A percentile compares a stretch with the other conserved stretches of the same genome.
Conservation (phyloP, 2,329 filamentous ascomycete genomes). For the Mycosphaerella sp. region DNA sequence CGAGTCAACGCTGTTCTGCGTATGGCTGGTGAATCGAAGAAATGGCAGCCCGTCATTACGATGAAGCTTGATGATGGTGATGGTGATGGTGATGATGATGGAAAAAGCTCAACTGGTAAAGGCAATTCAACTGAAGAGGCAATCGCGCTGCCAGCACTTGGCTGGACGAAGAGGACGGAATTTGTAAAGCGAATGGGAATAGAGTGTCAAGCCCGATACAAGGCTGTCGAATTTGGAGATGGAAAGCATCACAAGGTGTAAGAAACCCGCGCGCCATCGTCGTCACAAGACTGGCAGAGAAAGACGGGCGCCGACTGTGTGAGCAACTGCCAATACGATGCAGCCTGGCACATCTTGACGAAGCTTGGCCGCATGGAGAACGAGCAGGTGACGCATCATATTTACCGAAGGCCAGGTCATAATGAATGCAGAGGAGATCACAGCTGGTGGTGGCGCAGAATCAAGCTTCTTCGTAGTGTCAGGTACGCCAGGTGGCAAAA, state of each 20-base stretch:
- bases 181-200: background rate
- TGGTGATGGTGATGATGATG: background rate
- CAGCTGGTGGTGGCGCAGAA: no score
- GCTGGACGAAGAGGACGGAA: conserved; percentile 9
- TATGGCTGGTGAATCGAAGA: background rate
- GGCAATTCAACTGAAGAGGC: background rate
- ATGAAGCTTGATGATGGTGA: conserved; percentile 1
- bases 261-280: no score
- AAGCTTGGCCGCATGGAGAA: no score
- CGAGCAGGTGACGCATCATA: no score
- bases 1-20: background rate
- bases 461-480: no score
- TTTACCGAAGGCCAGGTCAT: no score
- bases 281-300: no score
- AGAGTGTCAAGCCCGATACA: conserved; percentile 3
- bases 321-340: no score
- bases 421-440: no score
- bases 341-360: no score
- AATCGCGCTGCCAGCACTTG: conserved; percentile 9
- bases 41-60: background rate
- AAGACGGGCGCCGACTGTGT: no score
- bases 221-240: conserved; percentile 4
- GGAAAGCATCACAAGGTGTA: conserved; percentile 2
- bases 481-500: no score
- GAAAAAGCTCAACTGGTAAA: background rate